Evolutionary conservation across 1,139 yeast species (phyloP), one percentile per base, ranked within the genome.

Genomic region (Yamadazyma jaroonii): DNA sequence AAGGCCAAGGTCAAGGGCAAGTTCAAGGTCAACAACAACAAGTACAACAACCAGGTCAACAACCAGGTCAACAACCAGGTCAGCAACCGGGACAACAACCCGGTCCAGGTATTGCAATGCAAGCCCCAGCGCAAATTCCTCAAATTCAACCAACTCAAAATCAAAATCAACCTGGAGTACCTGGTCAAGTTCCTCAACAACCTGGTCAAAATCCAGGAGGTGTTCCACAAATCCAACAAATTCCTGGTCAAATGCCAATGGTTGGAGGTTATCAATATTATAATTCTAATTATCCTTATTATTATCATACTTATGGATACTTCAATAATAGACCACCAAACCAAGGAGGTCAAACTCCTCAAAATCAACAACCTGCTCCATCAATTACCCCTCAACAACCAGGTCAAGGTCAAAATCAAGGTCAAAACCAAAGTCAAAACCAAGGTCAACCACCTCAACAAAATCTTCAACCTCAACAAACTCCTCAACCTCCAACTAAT

Each of bases 211-310:
- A 5, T 9, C 30, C 21, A 14, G 17, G 11, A 21, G 14, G 22
- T 7, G 8, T 9, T 22, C 21, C 10, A 23, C 20, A 17, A 13
- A 23, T 11, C 12, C 32, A 30, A n/a, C 31, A 29, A 17, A 21
- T 11, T 8, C 32, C 21, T 21, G 14, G 24, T 8, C 31, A 27
- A 21, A 21, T 32, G 22, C 22, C 23, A 4, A 23, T 33, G 31
- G 31, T 33, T 10, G 36, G 36, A 8, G 36, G 29, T 3, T 33
- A 33, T 21, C 36, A 20, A 11, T 33, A 33, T 22, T 33, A 33
- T 22, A 33, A 33, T 27, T 45, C 51, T 14, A 52, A 54, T 37
- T 48, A 52, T 14, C 52, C 57, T 10, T 53, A 54, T 35, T 53
- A 54, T 35, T 45, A 56, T 36, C 54, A 43, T 17, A 17, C 20